Evolutionary conservation across 2,329 filamentous ascomycete genomes (phyloP), one percentile per base, ranked within the genome.

Genomic region (Boeremia lycopersici): DNA sequence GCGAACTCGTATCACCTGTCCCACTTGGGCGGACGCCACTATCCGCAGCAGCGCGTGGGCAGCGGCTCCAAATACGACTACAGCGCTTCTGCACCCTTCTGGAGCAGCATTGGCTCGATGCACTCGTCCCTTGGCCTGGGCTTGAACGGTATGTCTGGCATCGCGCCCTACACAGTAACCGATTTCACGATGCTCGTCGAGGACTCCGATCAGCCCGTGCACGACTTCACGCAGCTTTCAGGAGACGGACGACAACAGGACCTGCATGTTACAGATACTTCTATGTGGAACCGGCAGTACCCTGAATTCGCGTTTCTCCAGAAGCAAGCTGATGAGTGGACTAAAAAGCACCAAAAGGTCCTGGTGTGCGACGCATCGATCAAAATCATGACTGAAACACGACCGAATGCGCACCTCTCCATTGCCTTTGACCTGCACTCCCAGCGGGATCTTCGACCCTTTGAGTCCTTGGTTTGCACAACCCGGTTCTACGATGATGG

Each of bases 171-270:
- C 42, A 50, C 61, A 7, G 60, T 73, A 3, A 57, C 60, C 2
- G 64, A 74, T 8, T 78, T 80, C 35, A 68, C 71, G 48, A 78
- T 80, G 73, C 71, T 75, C 30, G 74, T 78, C 19, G 73, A 75
- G 48, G 72, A 70, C 17, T 71, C 70, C 6, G 60, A 67, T 26
- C 59, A 66, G 11, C 65, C 65, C 2, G 56, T 77, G 25, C 77
- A 79, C 56, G 74, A 65, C n/a, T 77, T 77, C 48, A 77, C 76
- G 0, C 64, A 68, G 39, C 65, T 75, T 7, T 63, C 69, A 11
- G 56, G 65, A 11, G 59, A 63, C 15, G 65, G 74, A 2, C 58
- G 69, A 26, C 64, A 68, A 1, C 54, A 54, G 12, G 73, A 76
- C 33, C 35, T 74, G 11, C 61, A 71, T 19, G 57, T 76, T n/a